A percentile compares a stretch with the other conserved stretches of the same genome.
phyloP scores from a whole-genome alignment of 352 stramenopile genomes.

The Peronospora tabacina region DNA sequence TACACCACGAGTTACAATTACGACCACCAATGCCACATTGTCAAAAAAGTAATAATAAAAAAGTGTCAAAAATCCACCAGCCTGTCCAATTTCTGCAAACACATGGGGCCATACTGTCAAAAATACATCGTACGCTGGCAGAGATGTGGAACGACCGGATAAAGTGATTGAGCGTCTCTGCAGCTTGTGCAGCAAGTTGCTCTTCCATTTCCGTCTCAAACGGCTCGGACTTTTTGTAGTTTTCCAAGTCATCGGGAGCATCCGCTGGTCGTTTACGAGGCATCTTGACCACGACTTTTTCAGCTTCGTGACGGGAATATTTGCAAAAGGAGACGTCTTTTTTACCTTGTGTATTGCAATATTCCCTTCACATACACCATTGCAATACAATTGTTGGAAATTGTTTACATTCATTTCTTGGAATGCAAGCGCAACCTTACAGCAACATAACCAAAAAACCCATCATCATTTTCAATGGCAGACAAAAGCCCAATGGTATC shows the following conservation, averaged over 20 bases:
- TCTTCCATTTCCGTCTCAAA: constrained; percentile 54
- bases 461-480: constrained; percentile 9
- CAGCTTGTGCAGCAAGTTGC: constrained; percentile 62
- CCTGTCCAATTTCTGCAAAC: background rate
- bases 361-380: too few relatives aligned
- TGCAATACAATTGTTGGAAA: too few relatives aligned
- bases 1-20: constrained; percentile 15
- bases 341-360: too few relatives aligned
- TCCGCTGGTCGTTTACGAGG: constrained; percentile 11
- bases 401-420: too few relatives aligned
- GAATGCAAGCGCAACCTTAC: constrained; percentile 1
- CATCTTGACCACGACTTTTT: constrained; percentile 6
- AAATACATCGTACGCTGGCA: constrained; percentile 37
- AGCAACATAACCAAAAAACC: constrained; percentile 1
- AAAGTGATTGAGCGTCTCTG: constrained; percentile 63
- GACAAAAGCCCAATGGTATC: constrained; percentile 10
- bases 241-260: constrained; percentile 6
- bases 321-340: background rate
- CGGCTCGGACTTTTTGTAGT: constrained; percentile 6
- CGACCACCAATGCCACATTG: constrained; percentile 2
- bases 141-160: constrained; percentile 47
- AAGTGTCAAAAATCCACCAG: background rate
- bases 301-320: background rate
- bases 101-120: background rate
- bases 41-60: background rate